Conservation (phyloP, 106 monocot species). For the Dendrobium catenatum region DNA sequence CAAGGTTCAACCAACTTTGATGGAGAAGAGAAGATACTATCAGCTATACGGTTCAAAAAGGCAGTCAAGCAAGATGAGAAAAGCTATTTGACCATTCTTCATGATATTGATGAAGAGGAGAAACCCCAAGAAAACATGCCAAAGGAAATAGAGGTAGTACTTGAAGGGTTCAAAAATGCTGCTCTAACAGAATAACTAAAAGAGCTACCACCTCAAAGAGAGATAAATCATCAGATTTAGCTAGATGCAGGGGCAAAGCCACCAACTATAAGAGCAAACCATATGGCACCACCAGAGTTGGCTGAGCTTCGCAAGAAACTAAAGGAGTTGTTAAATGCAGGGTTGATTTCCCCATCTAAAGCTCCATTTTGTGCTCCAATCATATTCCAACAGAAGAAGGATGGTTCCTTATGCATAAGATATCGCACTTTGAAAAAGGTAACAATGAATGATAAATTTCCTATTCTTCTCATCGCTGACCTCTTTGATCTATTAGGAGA, state of each 20-base stretch:
- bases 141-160: neutral
- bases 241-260: neutral
- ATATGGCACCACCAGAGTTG: neutral
- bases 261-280: neutral
- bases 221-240: neutral
- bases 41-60: too few species aligned
- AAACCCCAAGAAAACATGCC: too few species aligned
- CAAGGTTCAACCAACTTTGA: too few species aligned
- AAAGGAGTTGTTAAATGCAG: neutral
- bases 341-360: neutral
- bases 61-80: too few species aligned
- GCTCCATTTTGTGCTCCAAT: neutral
- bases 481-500: neutral
- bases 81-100: too few species aligned
- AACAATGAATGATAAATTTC: neutral
- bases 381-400: slow-evolving; percentile 6
- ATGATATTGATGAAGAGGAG: too few species aligned
- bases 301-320: neutral
- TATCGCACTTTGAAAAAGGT: neutral
- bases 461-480: neutral
- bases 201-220: neutral
- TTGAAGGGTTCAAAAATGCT: slow-evolving; percentile 3
- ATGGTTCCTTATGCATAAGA: neutral
- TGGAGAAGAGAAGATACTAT: too few species aligned
- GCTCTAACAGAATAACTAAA: neutral